Evolutionary conservation across 2,329 filamentous ascomycete species (phyloP).

Genomic region (Fusarium protoensiforme): DNA sequence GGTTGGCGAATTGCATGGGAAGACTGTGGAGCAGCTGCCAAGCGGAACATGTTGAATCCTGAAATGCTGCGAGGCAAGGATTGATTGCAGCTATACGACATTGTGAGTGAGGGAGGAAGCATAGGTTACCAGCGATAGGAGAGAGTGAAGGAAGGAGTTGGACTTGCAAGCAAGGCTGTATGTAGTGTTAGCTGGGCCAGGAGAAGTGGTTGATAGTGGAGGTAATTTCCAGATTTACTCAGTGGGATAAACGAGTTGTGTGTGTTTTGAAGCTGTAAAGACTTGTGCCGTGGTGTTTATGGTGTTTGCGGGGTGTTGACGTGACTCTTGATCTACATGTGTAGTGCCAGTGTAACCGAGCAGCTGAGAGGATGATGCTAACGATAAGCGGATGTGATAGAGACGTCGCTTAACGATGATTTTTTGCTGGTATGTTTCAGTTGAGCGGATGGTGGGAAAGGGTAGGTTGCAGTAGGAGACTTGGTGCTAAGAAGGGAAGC

Average conservation of each 20-base stretch:
- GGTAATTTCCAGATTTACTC: constrained; percentile 34
- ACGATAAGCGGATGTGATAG: background rate
- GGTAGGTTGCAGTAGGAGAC: background rate
- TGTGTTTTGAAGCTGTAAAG: background rate
- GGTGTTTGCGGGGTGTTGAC: background rate
- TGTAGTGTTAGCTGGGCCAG: constrained; percentile 7
- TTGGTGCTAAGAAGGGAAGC: background rate
- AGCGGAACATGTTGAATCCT: background rate
- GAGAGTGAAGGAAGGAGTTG: constrained; percentile 28
- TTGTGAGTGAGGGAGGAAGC: constrained; percentile 9
- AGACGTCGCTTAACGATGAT: background rate
- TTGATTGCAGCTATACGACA: constrained; percentile 15
- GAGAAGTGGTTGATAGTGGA: constrained; percentile 23
- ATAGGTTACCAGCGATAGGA: constrained; percentile 10
- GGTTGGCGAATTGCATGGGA: constrained; percentile 13
- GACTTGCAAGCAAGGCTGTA: constrained; percentile 11
- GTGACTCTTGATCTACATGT: background rate
- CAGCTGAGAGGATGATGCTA: background rate
- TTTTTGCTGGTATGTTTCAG: background rate
- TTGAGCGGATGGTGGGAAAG: background rate
- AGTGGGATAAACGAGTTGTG: constrained; percentile 10
- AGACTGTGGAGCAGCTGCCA: constrained; percentile 1
- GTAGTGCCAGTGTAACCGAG: background rate
- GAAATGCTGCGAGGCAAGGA: constrained; percentile 12
- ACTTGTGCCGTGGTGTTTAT: background rate